Evolutionary conservation across 2,329 filamentous ascomycete genomes (phyloP), one percentile per base, ranked within the genome.

Genomic region (Teratosphaeria nubilosa): DNA sequence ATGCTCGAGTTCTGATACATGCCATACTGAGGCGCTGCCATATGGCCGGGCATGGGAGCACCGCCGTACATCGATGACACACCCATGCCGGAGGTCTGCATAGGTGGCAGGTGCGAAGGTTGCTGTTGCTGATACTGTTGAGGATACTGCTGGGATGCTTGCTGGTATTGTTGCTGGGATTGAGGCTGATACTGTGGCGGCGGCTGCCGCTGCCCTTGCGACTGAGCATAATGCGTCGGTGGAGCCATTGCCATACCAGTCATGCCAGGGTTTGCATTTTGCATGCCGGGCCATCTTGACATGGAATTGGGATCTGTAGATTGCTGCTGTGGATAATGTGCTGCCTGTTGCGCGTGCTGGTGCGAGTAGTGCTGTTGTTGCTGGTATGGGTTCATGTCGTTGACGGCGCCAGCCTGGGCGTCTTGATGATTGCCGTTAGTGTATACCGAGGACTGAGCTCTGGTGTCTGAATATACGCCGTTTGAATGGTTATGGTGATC

Each of bases 381-480:
- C 51, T 64, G 58, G 55, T 64, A 65, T 52, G 62, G 63, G 34
- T 59, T 32, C 51, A 64, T 64, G 59, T 63, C 63, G 56, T 65
- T 60, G 48, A n/a, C 55, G n/a, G 56, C 48, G n/a, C 22, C 41
- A 16, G 45, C 55, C 45, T 56, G 22, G 22, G 25, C 58, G 58
- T 59, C 62, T 53, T 58, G 34, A 22, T 63, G 59, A 48, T n/a
- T 9, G 37, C 62, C 61, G 60, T 64, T 65, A 51, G 59, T 59
- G 52, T 63, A 59, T 24, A 59, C 62, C 55, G 55, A 32, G 53
- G 52, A 30, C 51, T 57, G 56, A n/a, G 51, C 20, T 31, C 31
- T 48, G 51, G 25, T 31, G 22, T 16, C 45, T 56, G 56, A n/a
- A 31, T 57, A 32, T 53, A 32, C 25, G n/a, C 54, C 54, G 55